phyloP scores from a whole-genome alignment of 768 basidiomycete species.

The Hypholoma fasciculare region DNA sequence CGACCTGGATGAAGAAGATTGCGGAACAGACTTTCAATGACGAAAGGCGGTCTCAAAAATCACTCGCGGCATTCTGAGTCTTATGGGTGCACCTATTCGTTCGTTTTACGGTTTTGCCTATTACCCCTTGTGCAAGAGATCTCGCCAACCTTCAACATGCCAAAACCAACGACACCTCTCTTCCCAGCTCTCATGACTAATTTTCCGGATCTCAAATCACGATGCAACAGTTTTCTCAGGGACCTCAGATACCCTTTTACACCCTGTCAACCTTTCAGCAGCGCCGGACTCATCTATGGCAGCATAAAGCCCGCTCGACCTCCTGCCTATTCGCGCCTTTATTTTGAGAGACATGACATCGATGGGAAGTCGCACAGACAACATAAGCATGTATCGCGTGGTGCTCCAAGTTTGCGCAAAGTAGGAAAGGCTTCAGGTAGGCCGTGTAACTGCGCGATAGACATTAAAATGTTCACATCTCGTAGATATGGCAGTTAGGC shows the following conservation, averaged over 20 bases:
- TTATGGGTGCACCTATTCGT: not conserved
- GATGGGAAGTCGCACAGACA: not conserved
- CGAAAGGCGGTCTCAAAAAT: not conserved
- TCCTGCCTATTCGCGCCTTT: not conserved
- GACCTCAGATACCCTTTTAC: constrained; percentile 5
- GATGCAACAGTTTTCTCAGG: constrained; percentile 1
- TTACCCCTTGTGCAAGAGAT: not conserved
- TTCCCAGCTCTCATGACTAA: not conserved
- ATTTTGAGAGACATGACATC: not conserved
- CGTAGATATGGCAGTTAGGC: constrained; percentile 1
- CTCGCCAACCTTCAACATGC: not conserved
- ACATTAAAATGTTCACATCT: constrained; percentile 5
- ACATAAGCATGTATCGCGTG: not conserved
- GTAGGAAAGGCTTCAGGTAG: not conserved
- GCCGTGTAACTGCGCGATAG: not conserved
- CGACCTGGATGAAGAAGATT: not conserved
- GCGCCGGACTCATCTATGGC: not conserved
- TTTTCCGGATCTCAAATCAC: not conserved
- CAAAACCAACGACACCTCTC: not conserved
- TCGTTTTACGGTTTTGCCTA: not conserved
- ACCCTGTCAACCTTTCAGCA: not conserved
- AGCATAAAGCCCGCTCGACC: constrained; percentile 1
- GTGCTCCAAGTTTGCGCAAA: too few species aligned
- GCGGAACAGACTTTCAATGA: not conserved
- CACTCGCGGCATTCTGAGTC: not conserved